Evolutionary conservation across 352 stramenopile genomes (phyloP).

Genomic region (Globisporangium sylvaticum): DNA sequence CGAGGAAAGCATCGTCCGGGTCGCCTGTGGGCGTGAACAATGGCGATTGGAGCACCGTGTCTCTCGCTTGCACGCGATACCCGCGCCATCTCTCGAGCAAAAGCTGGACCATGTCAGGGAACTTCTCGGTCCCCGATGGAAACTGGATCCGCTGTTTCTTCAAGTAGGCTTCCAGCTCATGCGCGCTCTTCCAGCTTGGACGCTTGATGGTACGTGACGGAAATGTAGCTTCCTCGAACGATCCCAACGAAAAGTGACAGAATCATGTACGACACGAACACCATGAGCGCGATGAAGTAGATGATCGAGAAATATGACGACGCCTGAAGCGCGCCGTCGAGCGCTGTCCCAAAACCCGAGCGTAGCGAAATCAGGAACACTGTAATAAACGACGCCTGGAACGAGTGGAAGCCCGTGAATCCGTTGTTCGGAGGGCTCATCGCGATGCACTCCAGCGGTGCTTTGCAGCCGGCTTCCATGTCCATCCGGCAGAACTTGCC

Average conservation of each 20-base stretch:
- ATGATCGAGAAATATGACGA: slow-evolving; percentile 73
- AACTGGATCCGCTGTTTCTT: slow-evolving; percentile 52
- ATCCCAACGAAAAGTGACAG: slow-evolving; percentile 79
- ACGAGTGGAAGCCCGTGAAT: slow-evolving; percentile 81
- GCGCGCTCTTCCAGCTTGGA: slow-evolving; percentile 27
- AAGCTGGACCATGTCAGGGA: slow-evolving; percentile 58
- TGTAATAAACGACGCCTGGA: slow-evolving; percentile 77
- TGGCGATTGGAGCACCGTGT: slow-evolving; percentile 41
- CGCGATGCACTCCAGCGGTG: slow-evolving; percentile 45
- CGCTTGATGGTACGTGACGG: slow-evolving; percentile 48
- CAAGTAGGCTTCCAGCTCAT: slow-evolving; percentile 34
- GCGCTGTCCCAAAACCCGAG: slow-evolving; percentile 67
- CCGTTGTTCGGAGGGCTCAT: slow-evolving; percentile 66
- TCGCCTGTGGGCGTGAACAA: slow-evolving; percentile 41
- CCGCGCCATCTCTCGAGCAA: slow-evolving; percentile 33
- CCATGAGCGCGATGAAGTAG: slow-evolving; percentile 77
- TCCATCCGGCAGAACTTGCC: slow-evolving; percentile 48
- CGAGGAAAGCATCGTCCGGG: slow-evolving; percentile 55
- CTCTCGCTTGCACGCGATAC: slow-evolving; percentile 24
- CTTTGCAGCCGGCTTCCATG: slow-evolving; percentile 23
- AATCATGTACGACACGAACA: slow-evolving; percentile 87
- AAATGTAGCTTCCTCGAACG: slow-evolving; percentile 75
- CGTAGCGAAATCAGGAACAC: slow-evolving; percentile 77
- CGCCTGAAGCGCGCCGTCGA: slow-evolving; percentile 68
- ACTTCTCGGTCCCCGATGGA: slow-evolving; percentile 46